Percentiles rank a stretch among this genome's conserved stretches.
These are phyloP conservation scores for Amauroascus niger DNA, from an alignment of 2,329 filamentous ascomycete species.

Conservation along the genomic window DNA sequence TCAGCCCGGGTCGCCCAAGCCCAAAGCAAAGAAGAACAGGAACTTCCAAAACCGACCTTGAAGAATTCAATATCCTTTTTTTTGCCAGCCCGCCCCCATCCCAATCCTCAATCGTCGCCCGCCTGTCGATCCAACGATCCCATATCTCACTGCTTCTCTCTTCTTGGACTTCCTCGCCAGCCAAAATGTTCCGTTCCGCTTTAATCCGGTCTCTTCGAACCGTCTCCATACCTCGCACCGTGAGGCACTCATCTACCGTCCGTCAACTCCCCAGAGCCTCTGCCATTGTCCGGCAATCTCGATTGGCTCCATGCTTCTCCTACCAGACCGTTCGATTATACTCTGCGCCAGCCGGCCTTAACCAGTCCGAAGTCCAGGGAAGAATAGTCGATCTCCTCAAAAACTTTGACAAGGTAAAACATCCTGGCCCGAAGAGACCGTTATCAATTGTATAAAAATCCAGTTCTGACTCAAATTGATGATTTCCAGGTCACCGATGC, in stretches of 20 bases:
- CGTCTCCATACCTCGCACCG: slow-evolving; percentile 42
- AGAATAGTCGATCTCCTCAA: slow-evolving; percentile 86
- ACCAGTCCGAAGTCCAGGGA: slow-evolving; percentile 76
- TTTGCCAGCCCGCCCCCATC: neutral
- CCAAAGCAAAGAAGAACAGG: slow-evolving; percentile 2
- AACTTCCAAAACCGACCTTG: slow-evolving; percentile 4
- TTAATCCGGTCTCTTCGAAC: slow-evolving; percentile 65
- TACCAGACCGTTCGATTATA: slow-evolving; percentile 72
- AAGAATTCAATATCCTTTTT: slow-evolving; percentile 1
- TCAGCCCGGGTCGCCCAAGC: neutral
- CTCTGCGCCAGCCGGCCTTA: slow-evolving; percentile 67
- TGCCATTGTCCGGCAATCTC: slow-evolving; percentile 53
- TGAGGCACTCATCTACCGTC: slow-evolving; percentile 47
- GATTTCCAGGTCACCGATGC: slow-evolving; percentile 39
- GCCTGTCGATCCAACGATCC: neutral
- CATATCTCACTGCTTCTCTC: neutral
- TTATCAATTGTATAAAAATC: neutral
- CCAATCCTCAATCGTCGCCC: neutral
- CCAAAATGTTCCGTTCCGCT: slow-evolving; percentile 80
- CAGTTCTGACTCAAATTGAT: slow-evolving; percentile 17
- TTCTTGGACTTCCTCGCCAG: neutral
- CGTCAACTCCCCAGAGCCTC: slow-evolving; percentile 48
- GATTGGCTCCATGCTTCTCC: slow-evolving; percentile 52
- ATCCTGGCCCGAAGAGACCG: neutral
- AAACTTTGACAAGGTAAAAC: slow-evolving; percentile 88